phyloP scores from a whole-genome alignment of 495 filamentous ascomycete genomes.

The Cetradonia linearis region DNA sequence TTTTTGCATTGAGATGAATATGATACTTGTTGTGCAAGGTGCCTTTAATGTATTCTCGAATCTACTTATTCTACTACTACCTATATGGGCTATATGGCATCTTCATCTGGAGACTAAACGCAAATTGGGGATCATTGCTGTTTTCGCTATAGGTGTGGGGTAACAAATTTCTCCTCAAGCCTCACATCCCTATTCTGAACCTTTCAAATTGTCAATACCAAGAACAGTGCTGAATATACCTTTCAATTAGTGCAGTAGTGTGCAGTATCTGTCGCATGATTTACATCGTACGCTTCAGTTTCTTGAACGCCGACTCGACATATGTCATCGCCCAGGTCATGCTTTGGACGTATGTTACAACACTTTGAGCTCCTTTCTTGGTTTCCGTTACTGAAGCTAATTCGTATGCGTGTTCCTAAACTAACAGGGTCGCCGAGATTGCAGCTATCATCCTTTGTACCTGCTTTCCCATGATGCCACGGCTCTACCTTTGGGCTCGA shows the following conservation, averaged over 20 bases:
- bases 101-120: slow-evolving; percentile 1
- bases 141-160: slow-evolving; percentile 5
- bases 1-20: not conserved
- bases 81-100: slow-evolving; percentile 10
- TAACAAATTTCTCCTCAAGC: not conserved
- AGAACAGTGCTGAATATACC: not conserved
- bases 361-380: not conserved
- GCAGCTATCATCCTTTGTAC: slow-evolving; percentile 7
- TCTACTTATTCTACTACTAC: slow-evolving; percentile 1
- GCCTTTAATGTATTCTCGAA: not conserved
- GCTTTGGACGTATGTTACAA: not conserved
- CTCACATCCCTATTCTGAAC: too few relatives aligned
- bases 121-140: not conserved
- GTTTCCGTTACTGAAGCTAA: not conserved
- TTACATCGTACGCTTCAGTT: not conserved
- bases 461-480: slow-evolving; percentile 9
- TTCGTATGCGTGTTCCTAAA: too few relatives aligned
- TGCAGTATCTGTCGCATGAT: slow-evolving; percentile 7
- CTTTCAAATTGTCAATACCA: too few relatives aligned
- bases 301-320: not conserved
- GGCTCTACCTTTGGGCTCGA: not conserved
- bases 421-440: not conserved
- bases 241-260: not conserved
- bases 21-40: not conserved
- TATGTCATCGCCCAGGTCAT: not conserved